Evolutionary conservation across 2,329 filamentous ascomycete genomes (phyloP).

Genomic region (Fusarium sp.): DNA sequence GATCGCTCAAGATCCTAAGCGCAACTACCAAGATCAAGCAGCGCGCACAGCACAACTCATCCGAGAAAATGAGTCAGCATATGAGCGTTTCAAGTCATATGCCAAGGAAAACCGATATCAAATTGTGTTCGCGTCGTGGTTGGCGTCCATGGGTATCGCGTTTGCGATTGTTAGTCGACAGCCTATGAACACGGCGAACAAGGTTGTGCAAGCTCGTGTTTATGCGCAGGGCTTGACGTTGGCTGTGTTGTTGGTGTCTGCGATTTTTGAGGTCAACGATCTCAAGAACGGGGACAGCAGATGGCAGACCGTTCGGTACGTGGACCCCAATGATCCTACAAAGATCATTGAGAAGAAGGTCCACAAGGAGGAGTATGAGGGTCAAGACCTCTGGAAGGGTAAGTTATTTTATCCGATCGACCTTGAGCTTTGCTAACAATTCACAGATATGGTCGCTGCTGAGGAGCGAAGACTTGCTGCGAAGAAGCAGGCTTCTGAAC

Average conservation of each 20-base stretch:
- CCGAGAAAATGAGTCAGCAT: conserved; percentile 62
- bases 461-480: conserved; percentile 71
- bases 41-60: conserved; percentile 63
- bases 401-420: conserved; percentile 39
- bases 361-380: conserved; percentile 85
- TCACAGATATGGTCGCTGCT: conserved; percentile 80
- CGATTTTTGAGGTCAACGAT: conserved; percentile 82
- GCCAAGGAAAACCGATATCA: conserved; percentile 83
- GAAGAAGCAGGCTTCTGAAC: conserved; percentile 42
- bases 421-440: background rate
- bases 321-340: conserved; percentile 82
- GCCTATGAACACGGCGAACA: conserved; percentile 77
- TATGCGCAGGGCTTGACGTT: conserved; percentile 92
- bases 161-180: conserved; percentile 80
- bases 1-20: conserved; percentile 70
- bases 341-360: conserved; percentile 89
- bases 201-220: conserved; percentile 92
- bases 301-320: conserved; percentile 83
- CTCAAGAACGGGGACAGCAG: conserved; percentile 76
- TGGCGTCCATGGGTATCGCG: conserved; percentile 80
- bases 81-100: conserved; percentile 73
- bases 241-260: conserved; percentile 80
- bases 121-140: conserved; percentile 85
- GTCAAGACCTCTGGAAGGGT: conserved; percentile 94
- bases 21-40: conserved; percentile 70